Base-by-base conservation (phyloP, 1,139 yeast species). In the Pichiaceae sp. region DNA sequence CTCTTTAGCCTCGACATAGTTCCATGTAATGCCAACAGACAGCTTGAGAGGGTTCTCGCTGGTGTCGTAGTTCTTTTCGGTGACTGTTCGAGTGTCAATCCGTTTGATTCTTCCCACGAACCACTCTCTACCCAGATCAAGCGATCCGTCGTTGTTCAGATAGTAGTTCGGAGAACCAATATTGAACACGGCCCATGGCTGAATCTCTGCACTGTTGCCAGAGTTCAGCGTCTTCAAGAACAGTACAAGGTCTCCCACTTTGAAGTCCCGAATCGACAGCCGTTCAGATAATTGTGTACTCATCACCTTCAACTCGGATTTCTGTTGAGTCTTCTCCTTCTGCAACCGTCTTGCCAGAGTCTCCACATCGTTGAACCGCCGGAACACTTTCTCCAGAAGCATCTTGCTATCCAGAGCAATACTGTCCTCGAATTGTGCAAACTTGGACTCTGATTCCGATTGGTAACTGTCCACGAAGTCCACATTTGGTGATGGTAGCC, bases 181-280 rank as follows among this genome's bases (percentile, higher is more conserved):
- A 48, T 83, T 83, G 61, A 84, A 84, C 0, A 91, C 91, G 0
- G 93, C 91, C 94, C 95, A 84, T 3, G 89, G 84, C 43, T 76
- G 79, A 43, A 47, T 33, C n/a, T 21, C 26, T 16, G 36, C 39
- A 32, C 27, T 42, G 29, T 29, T 34, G 27, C 49, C 18, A 16
- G 29, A 9, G 26, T 28, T 35, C 45, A 48, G 35, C 0, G 95
- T 85, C 1, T 95, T 95, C 43, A 89, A 62, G 54, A 89, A 89
- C 39, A 89, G 62, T 1, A 85, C 95, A 47, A 85, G 62, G 53
- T 87, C 96, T 16, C 80, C 85, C 14, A 62, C 60, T 42, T 71
- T 71, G 57, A 89, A 87, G 45, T 71, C 66, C 42, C 69, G 70
- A 47, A 86, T 68, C 0, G 94, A 70, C 2, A 89, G 70, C 52